A percentile compares a stretch with the other conserved stretches of the same genome.
Evolutionary conservation across 495 filamentous ascomycete species (phyloP).

Genomic region (Achaetomiella virescens): DNA sequence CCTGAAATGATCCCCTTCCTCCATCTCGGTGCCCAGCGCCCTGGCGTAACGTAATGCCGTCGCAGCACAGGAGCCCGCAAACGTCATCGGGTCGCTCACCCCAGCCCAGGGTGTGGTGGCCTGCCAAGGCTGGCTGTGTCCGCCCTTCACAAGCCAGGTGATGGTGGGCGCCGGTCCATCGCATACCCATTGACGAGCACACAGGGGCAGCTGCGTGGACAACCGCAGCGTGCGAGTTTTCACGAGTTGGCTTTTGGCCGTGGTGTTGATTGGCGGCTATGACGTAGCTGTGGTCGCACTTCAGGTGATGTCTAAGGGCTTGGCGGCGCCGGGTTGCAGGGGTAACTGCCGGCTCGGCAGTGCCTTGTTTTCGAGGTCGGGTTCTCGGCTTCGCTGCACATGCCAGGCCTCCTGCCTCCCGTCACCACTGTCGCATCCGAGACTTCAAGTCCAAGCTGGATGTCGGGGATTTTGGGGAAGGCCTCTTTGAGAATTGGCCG

Average conservation of each 20-base stretch:
- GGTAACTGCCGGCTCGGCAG: not conserved
- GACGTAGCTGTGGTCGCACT: slow-evolving; percentile 12
- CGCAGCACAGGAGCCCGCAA: not conserved
- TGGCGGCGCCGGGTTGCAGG: slow-evolving; percentile 6
- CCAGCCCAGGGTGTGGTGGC: not conserved
- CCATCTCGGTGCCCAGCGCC: not conserved
- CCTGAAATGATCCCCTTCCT: not conserved
- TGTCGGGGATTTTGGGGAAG: too few species aligned
- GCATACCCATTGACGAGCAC: not conserved
- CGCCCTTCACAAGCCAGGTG: not conserved
- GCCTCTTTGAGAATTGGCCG: too few species aligned
- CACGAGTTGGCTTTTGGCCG: slow-evolving; percentile 13
- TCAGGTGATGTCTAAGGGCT: slow-evolving; percentile 5
- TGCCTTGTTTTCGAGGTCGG: slow-evolving; percentile 14
- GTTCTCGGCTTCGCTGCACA: not conserved
- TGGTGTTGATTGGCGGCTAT: slow-evolving; percentile 14
- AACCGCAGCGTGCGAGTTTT: not conserved
- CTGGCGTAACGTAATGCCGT: slow-evolving; percentile 9
- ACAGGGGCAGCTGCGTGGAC: slow-evolving; percentile 1
- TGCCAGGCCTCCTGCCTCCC: too few species aligned
- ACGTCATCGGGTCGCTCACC: slow-evolving; percentile 1
- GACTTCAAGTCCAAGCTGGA: too few species aligned
- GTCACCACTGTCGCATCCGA: too few species aligned
- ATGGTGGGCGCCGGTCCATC: not conserved
- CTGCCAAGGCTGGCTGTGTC: slow-evolving; percentile 5